These are phyloP conservation scores for Ascosphaera apis DNA, from an alignment of 2,329 filamentous ascomycete species.

Conservation along the genomic window DNA sequence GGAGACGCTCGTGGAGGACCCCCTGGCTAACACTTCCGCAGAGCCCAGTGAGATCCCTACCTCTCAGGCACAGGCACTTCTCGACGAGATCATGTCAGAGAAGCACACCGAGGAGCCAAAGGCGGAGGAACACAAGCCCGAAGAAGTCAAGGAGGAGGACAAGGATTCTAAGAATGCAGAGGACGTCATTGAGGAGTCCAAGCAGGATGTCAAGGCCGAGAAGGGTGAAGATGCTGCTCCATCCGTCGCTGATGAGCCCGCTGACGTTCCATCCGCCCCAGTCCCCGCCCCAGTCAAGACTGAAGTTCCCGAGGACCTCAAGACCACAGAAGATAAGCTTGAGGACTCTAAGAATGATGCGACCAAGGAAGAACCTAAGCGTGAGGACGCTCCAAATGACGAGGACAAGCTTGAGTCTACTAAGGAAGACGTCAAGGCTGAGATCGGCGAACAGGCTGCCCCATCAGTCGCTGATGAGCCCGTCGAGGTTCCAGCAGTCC, in stretches of 20 bases:
- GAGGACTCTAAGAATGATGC: background rate
- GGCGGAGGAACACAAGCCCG: background rate
- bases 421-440: background rate
- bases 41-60: too few species aligned
- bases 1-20: too few species aligned
- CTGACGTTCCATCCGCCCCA: slow-evolving; percentile 14
- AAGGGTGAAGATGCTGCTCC: background rate
- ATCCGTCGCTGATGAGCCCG: slow-evolving; percentile 7
- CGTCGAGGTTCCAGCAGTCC: slow-evolving; percentile 13
- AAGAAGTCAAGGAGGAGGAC: background rate
- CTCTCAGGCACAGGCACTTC: too few species aligned
- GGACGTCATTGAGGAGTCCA: background rate
- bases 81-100: too few species aligned
- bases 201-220: background rate
- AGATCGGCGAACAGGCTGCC: background rate
- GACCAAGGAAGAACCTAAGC: background rate
- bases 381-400: background rate
- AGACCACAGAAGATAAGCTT: background rate
- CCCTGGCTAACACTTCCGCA: too few species aligned
- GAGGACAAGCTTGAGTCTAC: background rate
- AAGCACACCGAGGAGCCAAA: background rate
- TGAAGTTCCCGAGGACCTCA: background rate
- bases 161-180: too few species aligned
- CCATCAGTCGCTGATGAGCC: slow-evolving; percentile 7
- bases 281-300: slow-evolving; percentile 11